Evolutionary conservation across 306 rosid genomes (phyloP), one percentile per base, ranked within the genome.

Genomic region (Lathyrus sativus): DNA sequence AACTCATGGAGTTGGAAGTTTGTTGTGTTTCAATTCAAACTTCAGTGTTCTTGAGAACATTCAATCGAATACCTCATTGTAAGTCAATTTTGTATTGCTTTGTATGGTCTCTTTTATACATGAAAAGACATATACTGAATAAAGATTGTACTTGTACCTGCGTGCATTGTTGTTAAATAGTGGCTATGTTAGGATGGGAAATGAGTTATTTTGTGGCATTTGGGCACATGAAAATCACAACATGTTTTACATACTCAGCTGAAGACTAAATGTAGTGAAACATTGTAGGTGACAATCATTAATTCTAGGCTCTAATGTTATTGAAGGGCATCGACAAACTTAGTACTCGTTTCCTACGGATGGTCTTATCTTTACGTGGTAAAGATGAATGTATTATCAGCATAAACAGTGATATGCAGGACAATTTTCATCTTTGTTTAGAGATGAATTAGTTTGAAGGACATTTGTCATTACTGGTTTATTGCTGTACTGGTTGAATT

Each of bases 1-100:
- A 22, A 19, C 14, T 22, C 22, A 53, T 43, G n/a, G 42, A 31
- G 50, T 59, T 55, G 2, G 15, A 11, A 22, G 26, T 65, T 51
- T 33, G 56, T 41, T 42, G 41, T 11, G 18, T n/a, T 73, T 54
- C 65, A 53, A 17, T 53, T 39, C 28, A 76, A 74, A 76, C 64
- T 15, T 66, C 11, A 49, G 33, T 65, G 44, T 41, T 26, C 70
- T 58, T 24, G 3, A 51, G 53, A 62, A n/a, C 10, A n/a, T 63
- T 48, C 50, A 62, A 17, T 42, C 18, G 59, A 55, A 62, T 62
- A 12, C 26, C 26, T 68, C 54, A 28, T 35, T 57, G 74, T 50
- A 65, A 51, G 19, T 61, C 58, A 19, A 65, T 64, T 68, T 64
- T 53, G 65, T 26, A 55, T 18, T 45, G 37, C 12, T 63, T 75